Percentiles rank a stretch among this genome's conserved stretches.
phyloP scores from a whole-genome alignment of 208 protist genomes.

The Leishmania mexicana region DNA sequence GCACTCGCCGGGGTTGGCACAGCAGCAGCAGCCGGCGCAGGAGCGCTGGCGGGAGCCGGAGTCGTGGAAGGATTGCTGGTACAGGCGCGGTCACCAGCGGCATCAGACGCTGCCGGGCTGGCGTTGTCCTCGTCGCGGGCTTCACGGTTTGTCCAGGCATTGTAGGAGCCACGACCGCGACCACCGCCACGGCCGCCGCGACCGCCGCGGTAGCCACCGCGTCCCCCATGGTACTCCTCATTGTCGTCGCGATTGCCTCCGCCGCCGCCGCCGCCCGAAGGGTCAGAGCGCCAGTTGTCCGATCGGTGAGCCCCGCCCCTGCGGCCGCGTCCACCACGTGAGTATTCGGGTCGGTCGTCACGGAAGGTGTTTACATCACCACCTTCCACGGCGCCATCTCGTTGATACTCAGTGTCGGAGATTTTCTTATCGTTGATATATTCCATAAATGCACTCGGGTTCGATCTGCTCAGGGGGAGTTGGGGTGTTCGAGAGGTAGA shows the following conservation, averaged over 20 bases:
- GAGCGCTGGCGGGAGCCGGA: background rate
- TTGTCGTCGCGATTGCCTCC: conserved; percentile 22
- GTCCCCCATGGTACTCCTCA: conserved; percentile 26
- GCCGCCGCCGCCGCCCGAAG: conserved; percentile 23
- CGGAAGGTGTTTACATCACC: conserved; percentile 36
- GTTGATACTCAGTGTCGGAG: conserved; percentile 56
- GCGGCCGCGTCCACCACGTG: conserved; percentile 43
- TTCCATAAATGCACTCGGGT: conserved; percentile 51
- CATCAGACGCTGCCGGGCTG: conserved; percentile 1
- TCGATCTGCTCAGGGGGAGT: background rate
- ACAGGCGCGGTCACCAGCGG: background rate
- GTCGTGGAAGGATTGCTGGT: background rate
- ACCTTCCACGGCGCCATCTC: conserved; percentile 44
- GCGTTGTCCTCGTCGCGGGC: conserved; percentile 16
- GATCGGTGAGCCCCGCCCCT: conserved; percentile 37
- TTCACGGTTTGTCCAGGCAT: conserved; percentile 29
- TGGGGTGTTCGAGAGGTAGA: background rate
- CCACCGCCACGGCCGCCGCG: conserved; percentile 25
- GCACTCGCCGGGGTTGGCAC: background rate
- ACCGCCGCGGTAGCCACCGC: conserved; percentile 17
- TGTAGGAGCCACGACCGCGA: conserved; percentile 25
- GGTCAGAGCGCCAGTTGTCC: conserved; percentile 49
- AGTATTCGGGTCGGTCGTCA: conserved; percentile 48
- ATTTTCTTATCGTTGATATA: conserved; percentile 42
- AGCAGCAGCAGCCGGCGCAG: background rate